Evolutionary conservation across 768 basidiomycete genomes (phyloP).

Genomic region (Harrya chromipes): DNA sequence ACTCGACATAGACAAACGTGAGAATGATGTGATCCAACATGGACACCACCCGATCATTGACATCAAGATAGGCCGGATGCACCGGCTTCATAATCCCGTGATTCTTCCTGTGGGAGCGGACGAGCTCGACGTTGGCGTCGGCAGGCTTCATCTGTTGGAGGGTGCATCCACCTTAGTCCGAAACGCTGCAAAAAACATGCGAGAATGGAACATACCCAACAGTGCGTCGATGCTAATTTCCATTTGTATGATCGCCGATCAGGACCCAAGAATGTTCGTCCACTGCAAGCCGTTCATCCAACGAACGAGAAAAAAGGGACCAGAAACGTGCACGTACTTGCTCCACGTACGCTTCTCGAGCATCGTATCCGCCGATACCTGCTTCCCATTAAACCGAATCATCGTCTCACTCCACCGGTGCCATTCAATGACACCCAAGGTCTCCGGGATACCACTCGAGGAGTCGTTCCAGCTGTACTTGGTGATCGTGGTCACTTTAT

Average conservation of each 20-base stretch:
- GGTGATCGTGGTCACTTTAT: conserved; percentile 2
- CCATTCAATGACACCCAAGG: conserved; percentile 10
- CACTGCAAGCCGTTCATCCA: conserved; percentile 4
- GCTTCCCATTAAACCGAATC: conserved; percentile 5
- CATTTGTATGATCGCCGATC: conserved; percentile 28
- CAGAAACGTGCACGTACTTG: not conserved
- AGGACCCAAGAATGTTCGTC: conserved; percentile 24
- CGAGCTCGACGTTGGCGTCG: too few relatives aligned
- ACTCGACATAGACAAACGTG: conserved; percentile 14
- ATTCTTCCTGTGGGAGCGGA: not conserved
- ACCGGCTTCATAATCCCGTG: not conserved
- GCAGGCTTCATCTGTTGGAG: not conserved
- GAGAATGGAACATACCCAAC: conserved; percentile 11
- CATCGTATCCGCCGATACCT: not conserved
- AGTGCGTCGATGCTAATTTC: conserved; percentile 12
- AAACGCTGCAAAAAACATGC: too few relatives aligned
- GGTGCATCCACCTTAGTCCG: not conserved
- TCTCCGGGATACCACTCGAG: not conserved
- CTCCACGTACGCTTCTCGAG: not conserved
- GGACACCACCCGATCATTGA: not conserved
- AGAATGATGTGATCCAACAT: conserved; percentile 14
- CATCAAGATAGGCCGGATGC: conserved; percentile 11
- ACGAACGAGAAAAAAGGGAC: too few relatives aligned
- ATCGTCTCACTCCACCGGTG: not conserved
- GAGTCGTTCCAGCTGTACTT: not conserved